Conservation (phyloP, 2,329 filamentous ascomycete species). For the Ophiocordyceps camponoti-leonardi region DNA sequence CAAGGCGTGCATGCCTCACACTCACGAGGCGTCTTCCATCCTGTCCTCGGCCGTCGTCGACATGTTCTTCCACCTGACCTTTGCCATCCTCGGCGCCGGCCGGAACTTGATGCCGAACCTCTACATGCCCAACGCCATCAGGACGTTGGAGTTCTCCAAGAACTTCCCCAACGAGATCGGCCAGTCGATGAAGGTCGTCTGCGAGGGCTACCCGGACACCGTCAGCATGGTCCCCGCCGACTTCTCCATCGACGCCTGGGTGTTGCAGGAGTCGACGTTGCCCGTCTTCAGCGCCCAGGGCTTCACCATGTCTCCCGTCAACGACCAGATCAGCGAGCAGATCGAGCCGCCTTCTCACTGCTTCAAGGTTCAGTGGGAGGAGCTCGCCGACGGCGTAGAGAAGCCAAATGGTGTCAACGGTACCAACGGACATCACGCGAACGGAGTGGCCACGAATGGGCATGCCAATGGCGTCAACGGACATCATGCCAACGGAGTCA, state of each 20-base stretch:
- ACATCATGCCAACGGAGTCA: background rate
- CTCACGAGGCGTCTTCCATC: conserved; percentile 23
- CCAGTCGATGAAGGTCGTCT: conserved; percentile 11
- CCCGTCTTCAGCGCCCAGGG: conserved; percentile 19
- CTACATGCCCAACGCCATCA: conserved; percentile 18
- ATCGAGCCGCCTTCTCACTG: conserved; percentile 15
- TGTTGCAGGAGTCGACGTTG: conserved; percentile 6
- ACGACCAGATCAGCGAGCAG: conserved; percentile 12
- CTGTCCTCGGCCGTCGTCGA: conserved; percentile 30
- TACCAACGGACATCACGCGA: background rate
- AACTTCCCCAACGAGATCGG: conserved; percentile 10
- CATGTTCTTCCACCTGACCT: conserved; percentile 21
- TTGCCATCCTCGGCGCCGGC: conserved; percentile 19
- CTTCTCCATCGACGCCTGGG: conserved; percentile 16
- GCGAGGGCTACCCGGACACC: conserved; percentile 8
- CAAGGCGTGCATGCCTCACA: conserved; percentile 23
- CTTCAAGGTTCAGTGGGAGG: conserved; percentile 28
- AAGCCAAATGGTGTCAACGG: background rate
- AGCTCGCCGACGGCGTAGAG: no score
- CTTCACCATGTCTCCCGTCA: conserved; percentile 22
- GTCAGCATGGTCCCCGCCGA: conserved; percentile 12
- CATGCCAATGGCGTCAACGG: conserved; percentile 1
- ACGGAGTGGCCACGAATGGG: background rate
- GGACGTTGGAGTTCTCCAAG: conserved; percentile 12
- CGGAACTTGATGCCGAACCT: conserved; percentile 12